A percentile compares a stretch with the other conserved stretches of the same genome.
phyloP scores from a whole-genome alignment of 495 filamentous ascomycete genomes.

The Annulohypoxylon maeteangense region DNA sequence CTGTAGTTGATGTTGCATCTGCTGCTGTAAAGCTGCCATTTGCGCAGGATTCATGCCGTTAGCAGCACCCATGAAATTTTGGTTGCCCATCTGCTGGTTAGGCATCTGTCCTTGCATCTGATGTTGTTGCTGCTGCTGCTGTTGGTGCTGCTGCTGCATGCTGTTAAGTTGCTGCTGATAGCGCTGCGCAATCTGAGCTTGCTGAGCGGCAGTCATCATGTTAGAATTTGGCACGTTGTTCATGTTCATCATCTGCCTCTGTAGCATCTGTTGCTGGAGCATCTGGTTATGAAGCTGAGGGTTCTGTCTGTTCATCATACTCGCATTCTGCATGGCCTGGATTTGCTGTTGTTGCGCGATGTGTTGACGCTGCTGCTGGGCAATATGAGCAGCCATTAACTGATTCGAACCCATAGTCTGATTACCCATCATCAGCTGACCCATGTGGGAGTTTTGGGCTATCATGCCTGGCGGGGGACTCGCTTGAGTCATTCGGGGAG shows the following conservation, averaged over 20 bases:
- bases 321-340: conserved; percentile 49
- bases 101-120: conserved; percentile 51
- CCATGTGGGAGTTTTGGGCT: conserved; percentile 67
- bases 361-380: conserved; percentile 60
- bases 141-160: conserved; percentile 51
- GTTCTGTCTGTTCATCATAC: conserved; percentile 51
- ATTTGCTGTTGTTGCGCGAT: conserved; percentile 56
- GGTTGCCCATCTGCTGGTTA: conserved; percentile 49
- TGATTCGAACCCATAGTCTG: conserved; percentile 61
- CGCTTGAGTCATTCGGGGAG: conserved; percentile 75
- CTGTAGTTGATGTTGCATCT: conserved; percentile 42
- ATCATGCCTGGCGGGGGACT: conserved; percentile 72
- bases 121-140: conserved; percentile 49
- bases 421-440: conserved; percentile 64
- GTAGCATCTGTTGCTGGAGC: conserved; percentile 52
- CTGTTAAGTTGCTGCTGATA: conserved; percentile 45
- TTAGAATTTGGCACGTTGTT: conserved; percentile 47
- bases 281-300: conserved; percentile 43
- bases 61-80: conserved; percentile 43
- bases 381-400: conserved; percentile 55
- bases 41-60: conserved; percentile 52
- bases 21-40: conserved; percentile 52
- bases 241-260: conserved; percentile 53
- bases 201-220: conserved; percentile 50
- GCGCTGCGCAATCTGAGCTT: conserved; percentile 54